Conservation (phyloP, 2,329 filamentous ascomycete genomes). For the Fusarium pseudonygamai region DNA sequence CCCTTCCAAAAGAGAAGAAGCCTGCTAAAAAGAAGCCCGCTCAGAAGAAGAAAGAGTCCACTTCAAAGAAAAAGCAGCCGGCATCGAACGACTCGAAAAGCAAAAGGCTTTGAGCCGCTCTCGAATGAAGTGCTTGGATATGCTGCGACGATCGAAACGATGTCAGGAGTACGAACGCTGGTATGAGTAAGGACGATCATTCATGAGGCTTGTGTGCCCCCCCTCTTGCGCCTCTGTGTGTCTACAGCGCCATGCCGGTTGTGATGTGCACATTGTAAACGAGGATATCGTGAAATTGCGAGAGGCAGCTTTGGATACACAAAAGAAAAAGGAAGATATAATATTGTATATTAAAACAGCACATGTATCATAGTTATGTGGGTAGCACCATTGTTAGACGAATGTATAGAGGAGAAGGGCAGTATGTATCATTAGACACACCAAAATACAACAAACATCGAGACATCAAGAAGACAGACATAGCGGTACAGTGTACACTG, state of each 20-base stretch:
- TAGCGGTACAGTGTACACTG: not conserved
- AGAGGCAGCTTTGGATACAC: not conserved
- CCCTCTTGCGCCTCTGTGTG: not conserved
- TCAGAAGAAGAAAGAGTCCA: not conserved
- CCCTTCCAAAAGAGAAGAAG: not conserved
- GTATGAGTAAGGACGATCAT: not conserved
- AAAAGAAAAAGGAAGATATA: not conserved
- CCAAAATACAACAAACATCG: not conserved
- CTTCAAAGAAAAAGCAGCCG: not conserved
- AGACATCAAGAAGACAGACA: no score
- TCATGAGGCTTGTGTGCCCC: not conserved
- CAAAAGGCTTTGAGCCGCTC: not conserved
- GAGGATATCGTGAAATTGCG: not conserved
- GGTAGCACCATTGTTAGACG: constrained; percentile 17
- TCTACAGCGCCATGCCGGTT: not conserved
- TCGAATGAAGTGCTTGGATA: not conserved
- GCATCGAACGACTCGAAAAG: not conserved
- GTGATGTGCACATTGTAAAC: not conserved
- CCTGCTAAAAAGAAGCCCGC: not conserved
- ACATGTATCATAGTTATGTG: constrained; percentile 26
- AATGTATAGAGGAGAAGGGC: not conserved
- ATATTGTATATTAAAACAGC: constrained; percentile 7
- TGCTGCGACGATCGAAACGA: not conserved
- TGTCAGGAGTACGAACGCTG: not conserved
- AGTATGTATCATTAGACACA: not conserved